These are phyloP conservation scores for Leptographium lundbergii DNA, from an alignment of 2,329 filamentous ascomycete species.

Conservation along the genomic window DNA sequence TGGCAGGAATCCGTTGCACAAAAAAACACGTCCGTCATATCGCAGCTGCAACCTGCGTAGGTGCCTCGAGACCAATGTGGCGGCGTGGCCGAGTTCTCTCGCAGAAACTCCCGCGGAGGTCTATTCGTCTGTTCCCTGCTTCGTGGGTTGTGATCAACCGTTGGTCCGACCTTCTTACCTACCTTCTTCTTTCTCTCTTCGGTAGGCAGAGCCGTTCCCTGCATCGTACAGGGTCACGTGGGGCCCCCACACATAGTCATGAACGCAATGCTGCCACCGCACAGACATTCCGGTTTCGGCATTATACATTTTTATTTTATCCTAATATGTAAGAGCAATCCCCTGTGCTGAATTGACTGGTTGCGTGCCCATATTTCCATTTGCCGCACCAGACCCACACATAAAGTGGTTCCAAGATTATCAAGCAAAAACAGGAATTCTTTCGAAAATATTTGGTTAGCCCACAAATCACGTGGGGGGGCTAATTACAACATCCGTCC, in stretches of 20 bases:
- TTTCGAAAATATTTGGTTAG: not conserved
- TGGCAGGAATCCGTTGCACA: too few relatives aligned
- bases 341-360: not conserved
- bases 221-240: not conserved
- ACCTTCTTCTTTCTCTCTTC: not conserved
- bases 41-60: too few relatives aligned
- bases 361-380: not conserved
- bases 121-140: not conserved
- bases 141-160: not conserved
- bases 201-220: not conserved
- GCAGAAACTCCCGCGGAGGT: too few relatives aligned
- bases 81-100: too few relatives aligned
- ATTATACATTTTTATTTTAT: not conserved
- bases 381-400: not conserved
- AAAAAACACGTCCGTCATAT: too few relatives aligned
- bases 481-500: not conserved
- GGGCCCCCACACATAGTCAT: not conserved
- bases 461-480: not conserved
- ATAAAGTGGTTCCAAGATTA: not conserved
- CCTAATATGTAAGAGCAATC: not conserved
- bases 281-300: not conserved
- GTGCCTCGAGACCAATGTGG: too few relatives aligned
- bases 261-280: not conserved
- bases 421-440: not conserved
- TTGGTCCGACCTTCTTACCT: not conserved